Base-by-base conservation (phyloP, 2,329 filamentous ascomycete genomes). In the Verticillium dahliae region DNA sequence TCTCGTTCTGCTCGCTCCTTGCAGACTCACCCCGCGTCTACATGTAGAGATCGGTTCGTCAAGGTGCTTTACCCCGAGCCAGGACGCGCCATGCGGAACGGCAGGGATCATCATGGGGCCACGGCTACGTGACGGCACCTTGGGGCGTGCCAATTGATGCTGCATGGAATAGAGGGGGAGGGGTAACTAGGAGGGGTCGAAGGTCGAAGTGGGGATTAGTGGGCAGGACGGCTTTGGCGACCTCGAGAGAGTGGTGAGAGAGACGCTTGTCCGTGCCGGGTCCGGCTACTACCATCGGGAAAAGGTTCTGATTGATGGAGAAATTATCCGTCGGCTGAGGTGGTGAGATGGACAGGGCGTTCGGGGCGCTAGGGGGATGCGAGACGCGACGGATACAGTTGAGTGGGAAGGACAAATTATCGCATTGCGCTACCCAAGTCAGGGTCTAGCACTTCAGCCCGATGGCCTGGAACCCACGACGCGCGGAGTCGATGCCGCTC, bases 271-370 rank as follows among this genome's bases (percentile, higher is more conserved):
- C 45, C 45, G 55, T 62, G 58, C 54, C 60, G 59, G 62, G 60
- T 55, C 57, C 61, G 59, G 62, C 52, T 39, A 7, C 45, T 52
- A 52, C 45, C 7, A 27, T 52, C 45, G 18, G 33, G 54, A 22
- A 61, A 54, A 37, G n/a, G 14, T 52, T 65, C n/a, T 70, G 65
- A 72, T 72, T 72, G 70, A 69, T 69, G 71, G 71, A 72, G 66
- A 68, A 72, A 71, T 68, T 66, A 58, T n/a, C 57, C 57, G 57
- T 58, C 57, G 57, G 57, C 18, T 58, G n/a, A n/a, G n/a, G n/a
- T n/a, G 57, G 6, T 58, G 45, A 52, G 45, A 9, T 2, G 45
- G 45, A 22, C 45, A 18, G 45, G 45, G 6, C 45, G 18, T 5
- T 13, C 45, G n/a, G 45, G 18, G 13, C 10, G 45, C 9, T 9